phyloP scores from a whole-genome alignment of 2,329 filamentous ascomycete species.

The Ceratocystis papillata region DNA sequence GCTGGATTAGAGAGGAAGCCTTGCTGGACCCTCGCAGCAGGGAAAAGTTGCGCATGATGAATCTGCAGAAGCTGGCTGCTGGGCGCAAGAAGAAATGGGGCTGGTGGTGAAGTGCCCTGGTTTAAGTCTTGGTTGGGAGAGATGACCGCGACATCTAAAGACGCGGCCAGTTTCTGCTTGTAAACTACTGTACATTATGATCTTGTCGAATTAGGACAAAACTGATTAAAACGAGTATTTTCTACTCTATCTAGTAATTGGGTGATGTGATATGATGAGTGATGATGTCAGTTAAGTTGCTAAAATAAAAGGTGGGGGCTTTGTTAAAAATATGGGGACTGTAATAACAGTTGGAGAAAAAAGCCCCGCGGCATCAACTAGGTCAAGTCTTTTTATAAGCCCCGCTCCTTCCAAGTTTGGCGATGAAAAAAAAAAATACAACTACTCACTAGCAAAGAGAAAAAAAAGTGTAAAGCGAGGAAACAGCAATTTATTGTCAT shows the following conservation, averaged over 20 bases:
- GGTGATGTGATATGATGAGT: not conserved
- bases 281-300: not conserved
- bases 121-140: not conserved
- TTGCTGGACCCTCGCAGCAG: slow-evolving; percentile 45
- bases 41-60: slow-evolving; percentile 44
- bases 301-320: slow-evolving; percentile 6
- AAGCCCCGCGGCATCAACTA: not conserved
- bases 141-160: not conserved
- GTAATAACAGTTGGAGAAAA: not conserved
- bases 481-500: not conserved
- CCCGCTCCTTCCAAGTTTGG: slow-evolving; percentile 21
- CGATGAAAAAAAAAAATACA: slow-evolving; percentile 14
- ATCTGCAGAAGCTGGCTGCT: slow-evolving; percentile 38
- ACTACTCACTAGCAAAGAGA: slow-evolving; percentile 1
- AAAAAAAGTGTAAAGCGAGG: slow-evolving; percentile 4
- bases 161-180: not conserved
- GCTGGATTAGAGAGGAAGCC: slow-evolving; percentile 40
- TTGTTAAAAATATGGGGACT: not conserved
- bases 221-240: not conserved
- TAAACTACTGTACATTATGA: slow-evolving; percentile 23
- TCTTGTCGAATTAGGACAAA: not conserved
- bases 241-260: not conserved
- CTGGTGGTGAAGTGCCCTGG: slow-evolving; percentile 3
- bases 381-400: slow-evolving; percentile 2
- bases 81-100: slow-evolving; percentile 31